Evolutionary conservation across 225 moss, liverwort and hornwort species (phyloP).

Genomic region (Physcomitrellopsis africana): DNA sequence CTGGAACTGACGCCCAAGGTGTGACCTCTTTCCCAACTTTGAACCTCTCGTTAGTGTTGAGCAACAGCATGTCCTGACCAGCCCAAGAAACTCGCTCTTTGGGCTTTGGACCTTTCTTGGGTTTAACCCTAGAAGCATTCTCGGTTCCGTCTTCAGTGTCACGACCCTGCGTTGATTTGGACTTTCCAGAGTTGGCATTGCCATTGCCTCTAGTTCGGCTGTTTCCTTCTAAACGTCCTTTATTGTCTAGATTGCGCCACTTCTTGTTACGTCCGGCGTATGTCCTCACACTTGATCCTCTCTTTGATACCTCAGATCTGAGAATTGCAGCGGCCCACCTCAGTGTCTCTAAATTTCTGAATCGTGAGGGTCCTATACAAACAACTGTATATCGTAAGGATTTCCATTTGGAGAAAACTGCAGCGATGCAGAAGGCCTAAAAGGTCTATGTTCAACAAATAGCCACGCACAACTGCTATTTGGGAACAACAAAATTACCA

Average conservation of each 20-base stretch:
- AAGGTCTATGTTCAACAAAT: background rate
- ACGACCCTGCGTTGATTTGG: constrained; percentile 24
- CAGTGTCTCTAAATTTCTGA: constrained; percentile 21
- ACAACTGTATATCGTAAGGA: background rate
- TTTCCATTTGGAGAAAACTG: background rate
- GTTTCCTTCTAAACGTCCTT: constrained; percentile 57
- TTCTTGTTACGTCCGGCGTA: constrained; percentile 64
- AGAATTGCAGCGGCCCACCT: constrained; percentile 14
- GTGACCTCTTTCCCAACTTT: constrained; percentile 37
- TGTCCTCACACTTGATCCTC: constrained; percentile 39
- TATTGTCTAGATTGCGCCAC: constrained; percentile 42
- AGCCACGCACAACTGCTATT: background rate
- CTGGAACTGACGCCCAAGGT: constrained; percentile 63
- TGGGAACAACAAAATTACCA: background rate
- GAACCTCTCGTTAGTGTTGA: constrained; percentile 32
- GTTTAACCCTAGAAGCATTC: constrained; percentile 36
- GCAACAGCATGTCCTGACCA: constrained; percentile 53
- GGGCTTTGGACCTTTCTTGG: constrained; percentile 56
- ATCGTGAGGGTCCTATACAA: constrained; percentile 28
- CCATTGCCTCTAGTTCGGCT: constrained; percentile 41
- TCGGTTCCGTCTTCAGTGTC: constrained; percentile 18
- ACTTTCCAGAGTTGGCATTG: constrained; percentile 17
- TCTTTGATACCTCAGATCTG: constrained; percentile 22
- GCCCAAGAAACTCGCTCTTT: constrained; percentile 51
- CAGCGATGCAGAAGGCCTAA: background rate